These are phyloP conservation scores for Solanum lignicaule DNA, from an alignment of 257 asterid species.

Conservation along the genomic window DNA sequence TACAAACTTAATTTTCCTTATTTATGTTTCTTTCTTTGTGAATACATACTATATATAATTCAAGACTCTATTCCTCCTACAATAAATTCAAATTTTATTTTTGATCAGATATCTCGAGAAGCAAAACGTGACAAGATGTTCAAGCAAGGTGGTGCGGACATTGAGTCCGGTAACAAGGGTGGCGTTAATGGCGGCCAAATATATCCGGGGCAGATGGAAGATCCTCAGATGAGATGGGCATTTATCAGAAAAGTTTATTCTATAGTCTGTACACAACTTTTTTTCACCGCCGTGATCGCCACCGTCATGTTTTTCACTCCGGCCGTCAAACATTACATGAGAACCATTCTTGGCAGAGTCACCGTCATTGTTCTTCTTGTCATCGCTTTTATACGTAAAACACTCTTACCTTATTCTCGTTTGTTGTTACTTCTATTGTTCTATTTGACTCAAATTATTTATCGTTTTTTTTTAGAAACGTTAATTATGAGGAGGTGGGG, in stretches of 20 bases:
- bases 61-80: neutral
- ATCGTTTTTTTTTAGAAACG: neutral
- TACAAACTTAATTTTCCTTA: neutral
- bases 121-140: neutral
- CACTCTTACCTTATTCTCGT: neutral
- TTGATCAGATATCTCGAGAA: neutral
- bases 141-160: conserved; percentile 8
- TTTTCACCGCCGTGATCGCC: conserved; percentile 34
- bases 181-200: conserved; percentile 1
- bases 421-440: neutral
- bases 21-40: neutral
- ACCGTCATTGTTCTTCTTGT: conserved; percentile 21
- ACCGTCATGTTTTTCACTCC: conserved; percentile 26
- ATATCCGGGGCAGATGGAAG: conserved; percentile 51
- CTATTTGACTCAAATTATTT: neutral
- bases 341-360: conserved; percentile 9
- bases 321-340: conserved; percentile 33
- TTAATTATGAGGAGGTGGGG: neutral
- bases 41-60: too few relatives aligned
- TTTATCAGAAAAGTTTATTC: conserved; percentile 70
- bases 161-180: conserved; percentile 35
- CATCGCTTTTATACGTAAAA: conserved; percentile 11
- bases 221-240: conserved; percentile 57
- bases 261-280: conserved; percentile 45
- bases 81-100: neutral